phyloP scores from a whole-genome alignment of 257 asterid species.

The Cordia subcordata region DNA sequence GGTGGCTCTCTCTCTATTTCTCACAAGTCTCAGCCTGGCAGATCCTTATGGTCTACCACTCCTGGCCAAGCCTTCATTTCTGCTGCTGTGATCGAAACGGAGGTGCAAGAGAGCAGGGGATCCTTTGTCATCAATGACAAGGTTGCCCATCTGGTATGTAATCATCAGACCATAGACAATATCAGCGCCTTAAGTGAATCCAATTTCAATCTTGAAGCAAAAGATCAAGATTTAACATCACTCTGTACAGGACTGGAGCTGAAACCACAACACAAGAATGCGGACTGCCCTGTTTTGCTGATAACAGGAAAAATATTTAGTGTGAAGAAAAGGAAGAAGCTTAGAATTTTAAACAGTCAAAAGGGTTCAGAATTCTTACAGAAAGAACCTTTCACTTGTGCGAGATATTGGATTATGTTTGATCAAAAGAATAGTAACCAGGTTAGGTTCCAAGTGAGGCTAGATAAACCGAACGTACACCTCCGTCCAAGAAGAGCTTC shows the following conservation, averaged over 20 bases:
- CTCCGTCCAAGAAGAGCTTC: constrained; percentile 31
- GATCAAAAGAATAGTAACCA: constrained; percentile 60
- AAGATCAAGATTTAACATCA: constrained; percentile 25
- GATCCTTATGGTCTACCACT: constrained; percentile 63
- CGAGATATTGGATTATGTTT: constrained; percentile 73
- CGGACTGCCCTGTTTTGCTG: constrained; percentile 37
- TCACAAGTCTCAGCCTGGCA: constrained; percentile 50
- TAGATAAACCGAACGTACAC: constrained; percentile 50
- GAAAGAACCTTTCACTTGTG: constrained; percentile 32
- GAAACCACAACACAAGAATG: background rate
- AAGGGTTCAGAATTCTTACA: constrained; percentile 21
- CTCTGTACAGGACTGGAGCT: background rate
- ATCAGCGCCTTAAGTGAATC: constrained; percentile 34
- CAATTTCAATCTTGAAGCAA: constrained; percentile 9
- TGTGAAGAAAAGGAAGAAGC: constrained; percentile 27
- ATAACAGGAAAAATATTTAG: constrained; percentile 59
- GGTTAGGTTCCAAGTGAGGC: constrained; percentile 67
- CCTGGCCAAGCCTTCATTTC: constrained; percentile 88
- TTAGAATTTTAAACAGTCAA: background rate
- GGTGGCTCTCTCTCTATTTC: constrained; percentile 65
- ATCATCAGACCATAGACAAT: constrained; percentile 71
- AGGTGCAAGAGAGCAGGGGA: constrained; percentile 91
- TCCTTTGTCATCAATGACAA: constrained; percentile 69
- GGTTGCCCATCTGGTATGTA: constrained; percentile 46
- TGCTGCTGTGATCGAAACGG: constrained; percentile 75